Evolutionary conservation across 2,329 filamentous ascomycete species (phyloP), one percentile per base, ranked within the genome.

Genomic region (Alternaria dauci): DNA sequence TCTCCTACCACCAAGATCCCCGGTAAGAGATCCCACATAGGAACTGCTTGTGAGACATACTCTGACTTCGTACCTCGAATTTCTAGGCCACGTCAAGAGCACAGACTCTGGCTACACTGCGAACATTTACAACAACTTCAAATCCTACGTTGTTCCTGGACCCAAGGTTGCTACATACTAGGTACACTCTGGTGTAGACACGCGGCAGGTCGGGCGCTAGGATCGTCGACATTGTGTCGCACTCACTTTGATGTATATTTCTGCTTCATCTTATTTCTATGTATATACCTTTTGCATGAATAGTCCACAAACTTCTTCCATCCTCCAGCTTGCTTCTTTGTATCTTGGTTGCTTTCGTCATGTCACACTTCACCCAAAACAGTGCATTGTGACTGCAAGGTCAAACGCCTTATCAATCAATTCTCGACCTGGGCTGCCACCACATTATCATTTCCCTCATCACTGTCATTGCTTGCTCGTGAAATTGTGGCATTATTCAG

Each of bases 41-140:
- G 12, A 36, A 36, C 12, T 36, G 32, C 32, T 36, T 36, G 32
- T 16, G 32, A 36, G 32, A 14, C 32, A 36, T 14, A 7, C 12
- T 6, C 32, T 36, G 14, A 36, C 32, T 36, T 36, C 14, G 32
- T 36, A 16, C 32, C 32, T 7, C 32, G 32, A 36, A 14, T 14
- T 36, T 36, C 6, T 36, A 36, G 32, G 32, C 32, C 72, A 75
- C 32, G 69, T 79, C 39, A 75, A 77, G 64, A 57, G 68, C 8
- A 70, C 72, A 2, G 76, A 79, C 55, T 55, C 73, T 5, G 77
- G 77, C 11, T 79, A 75, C 60, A 79, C 76, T 28, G 75, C 72
- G 18, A 79, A 79, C 64, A 79, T 79, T 53, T 78, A 79, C 68
- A 72, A 69, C 65, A 69, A 72, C 65, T 79, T 79, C 71, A 77